These are phyloP conservation scores for Tuber melanosporum DNA, from an alignment of 495 filamentous ascomycete genomes.

Conservation along the genomic window DNA sequence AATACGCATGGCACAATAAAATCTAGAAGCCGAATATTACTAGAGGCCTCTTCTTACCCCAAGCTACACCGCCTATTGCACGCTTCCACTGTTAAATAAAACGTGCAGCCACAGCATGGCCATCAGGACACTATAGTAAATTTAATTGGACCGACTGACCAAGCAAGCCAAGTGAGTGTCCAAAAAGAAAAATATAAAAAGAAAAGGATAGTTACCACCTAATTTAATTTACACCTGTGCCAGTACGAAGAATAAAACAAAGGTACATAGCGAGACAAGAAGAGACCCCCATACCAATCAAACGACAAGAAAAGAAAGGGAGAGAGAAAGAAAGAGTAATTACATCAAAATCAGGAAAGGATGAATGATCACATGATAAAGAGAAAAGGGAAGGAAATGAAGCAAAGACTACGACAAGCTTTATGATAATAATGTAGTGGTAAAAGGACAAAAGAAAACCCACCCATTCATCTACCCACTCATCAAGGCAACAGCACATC, in stretches of 20 bases:
- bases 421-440: slow-evolving; percentile 11
- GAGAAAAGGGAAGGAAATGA: not conserved
- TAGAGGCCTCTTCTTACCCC: not conserved
- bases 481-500: not conserved
- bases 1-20: not conserved
- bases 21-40: not conserved
- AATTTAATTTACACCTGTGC: not conserved
- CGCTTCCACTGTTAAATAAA: not conserved
- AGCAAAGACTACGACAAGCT: not conserved
- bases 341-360: not conserved
- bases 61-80: not conserved
- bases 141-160: not conserved
- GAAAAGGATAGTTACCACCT: not conserved
- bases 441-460: slow-evolving; percentile 3
- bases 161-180: not conserved
- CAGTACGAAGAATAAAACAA: not conserved
- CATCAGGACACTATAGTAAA: not conserved
- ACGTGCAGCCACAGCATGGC: not conserved
- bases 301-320: not conserved
- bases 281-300: not conserved
- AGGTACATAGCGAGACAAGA: not conserved
- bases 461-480: not conserved
- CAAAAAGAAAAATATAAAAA: not conserved
- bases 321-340: not conserved
- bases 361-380: not conserved